Evolutionary conservation across 2,329 filamentous ascomycete genomes (phyloP).

Genomic region (Ophiostoma ips): DNA sequence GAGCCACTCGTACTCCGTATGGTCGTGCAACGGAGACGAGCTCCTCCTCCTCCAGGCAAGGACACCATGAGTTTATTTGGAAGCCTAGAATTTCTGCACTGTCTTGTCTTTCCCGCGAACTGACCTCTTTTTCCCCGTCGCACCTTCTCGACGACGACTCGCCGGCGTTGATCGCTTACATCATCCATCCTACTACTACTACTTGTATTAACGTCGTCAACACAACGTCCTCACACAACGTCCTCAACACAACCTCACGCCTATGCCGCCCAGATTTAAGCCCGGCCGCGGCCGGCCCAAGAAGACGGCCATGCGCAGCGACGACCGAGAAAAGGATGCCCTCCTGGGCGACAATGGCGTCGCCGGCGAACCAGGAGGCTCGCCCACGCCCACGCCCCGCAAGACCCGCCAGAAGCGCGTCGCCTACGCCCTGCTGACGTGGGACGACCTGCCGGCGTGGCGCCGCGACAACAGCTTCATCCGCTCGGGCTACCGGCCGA

Average conservation of each 20-base stretch:
- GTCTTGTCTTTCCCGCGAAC: no score
- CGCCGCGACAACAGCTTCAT: conserved; percentile 47
- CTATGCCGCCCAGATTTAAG: conserved; percentile 3
- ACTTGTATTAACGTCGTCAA: neutral
- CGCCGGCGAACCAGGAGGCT: no score
- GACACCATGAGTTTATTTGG: neutral
- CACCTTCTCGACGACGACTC: neutral
- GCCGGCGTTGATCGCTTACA: neutral
- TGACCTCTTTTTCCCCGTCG: neutral
- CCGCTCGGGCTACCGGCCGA: conserved; percentile 37
- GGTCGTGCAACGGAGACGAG: neutral
- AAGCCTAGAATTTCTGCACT: neutral
- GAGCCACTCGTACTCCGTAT: no score
- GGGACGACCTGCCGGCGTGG: conserved; percentile 46
- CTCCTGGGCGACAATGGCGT: neutral
- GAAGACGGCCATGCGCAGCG: conserved; percentile 5
- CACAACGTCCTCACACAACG: no score
- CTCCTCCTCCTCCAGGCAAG: no score
- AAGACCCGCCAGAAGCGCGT: conserved; percentile 8
- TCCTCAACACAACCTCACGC: neutral
- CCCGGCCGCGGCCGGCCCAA: conserved; percentile 4
- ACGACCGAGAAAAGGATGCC: neutral
- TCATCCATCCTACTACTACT: neutral
- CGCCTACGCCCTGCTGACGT: conserved; percentile 27
- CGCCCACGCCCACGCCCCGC: no score